Conservation (phyloP, 2,329 filamentous ascomycete species). For the Coniochaeta sp. region DNA sequence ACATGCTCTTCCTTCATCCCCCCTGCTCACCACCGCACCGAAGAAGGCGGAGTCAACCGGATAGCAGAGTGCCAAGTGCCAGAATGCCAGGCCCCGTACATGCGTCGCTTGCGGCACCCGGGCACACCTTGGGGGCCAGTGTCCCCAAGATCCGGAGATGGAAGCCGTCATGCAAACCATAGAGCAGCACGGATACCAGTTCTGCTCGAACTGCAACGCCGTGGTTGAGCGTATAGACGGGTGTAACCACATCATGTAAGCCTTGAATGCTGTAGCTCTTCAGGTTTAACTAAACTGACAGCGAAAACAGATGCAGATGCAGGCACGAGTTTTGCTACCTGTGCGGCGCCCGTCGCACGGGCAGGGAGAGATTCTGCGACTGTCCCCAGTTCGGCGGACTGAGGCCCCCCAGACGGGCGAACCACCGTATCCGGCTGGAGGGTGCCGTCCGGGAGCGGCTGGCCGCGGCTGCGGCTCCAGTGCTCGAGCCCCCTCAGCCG, state of each 20-base stretch:
- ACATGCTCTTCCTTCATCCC: neutral
- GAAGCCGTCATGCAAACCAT: neutral
- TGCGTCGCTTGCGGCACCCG: neutral
- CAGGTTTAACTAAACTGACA: too few relatives aligned
- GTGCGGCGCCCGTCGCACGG: neutral
- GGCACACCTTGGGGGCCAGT: neutral
- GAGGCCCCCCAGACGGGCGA: neutral
- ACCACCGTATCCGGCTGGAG: neutral
- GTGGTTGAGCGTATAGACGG: constrained; percentile 1
- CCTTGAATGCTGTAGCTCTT: too few relatives aligned
- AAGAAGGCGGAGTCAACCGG: neutral
- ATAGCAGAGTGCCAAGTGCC: neutral
- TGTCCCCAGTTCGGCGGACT: neutral
- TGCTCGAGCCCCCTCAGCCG: too few relatives aligned
- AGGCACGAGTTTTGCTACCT: neutral
- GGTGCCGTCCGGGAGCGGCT: neutral
- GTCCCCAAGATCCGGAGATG: neutral
- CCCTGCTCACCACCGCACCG: neutral
- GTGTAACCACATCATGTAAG: constrained; percentile 1
- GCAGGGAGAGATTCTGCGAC: neutral
- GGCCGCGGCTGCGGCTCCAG: too few relatives aligned
- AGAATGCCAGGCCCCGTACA: neutral
- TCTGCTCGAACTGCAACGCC: neutral
- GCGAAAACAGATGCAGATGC: neutral
- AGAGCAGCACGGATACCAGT: neutral